Evolutionary conservation across 2,329 filamentous ascomycete species (phyloP).

Genomic region (Ascochyta viciae-villosae): DNA sequence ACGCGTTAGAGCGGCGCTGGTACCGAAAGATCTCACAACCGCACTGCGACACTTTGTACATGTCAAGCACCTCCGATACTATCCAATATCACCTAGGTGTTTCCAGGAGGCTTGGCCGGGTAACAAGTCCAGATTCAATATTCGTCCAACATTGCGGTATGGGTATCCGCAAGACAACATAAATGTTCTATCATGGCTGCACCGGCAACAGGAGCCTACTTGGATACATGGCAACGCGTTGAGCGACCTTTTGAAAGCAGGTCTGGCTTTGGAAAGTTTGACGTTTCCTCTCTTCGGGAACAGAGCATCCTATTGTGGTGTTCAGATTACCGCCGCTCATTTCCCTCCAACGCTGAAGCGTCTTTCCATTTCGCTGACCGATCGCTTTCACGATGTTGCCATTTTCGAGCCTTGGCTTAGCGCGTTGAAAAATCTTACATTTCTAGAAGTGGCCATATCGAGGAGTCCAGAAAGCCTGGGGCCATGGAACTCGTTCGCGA

Average conservation of each 20-base stretch:
- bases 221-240: neutral
- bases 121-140: neutral
- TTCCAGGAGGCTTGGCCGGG: neutral
- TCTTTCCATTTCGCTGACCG: slow-evolving; percentile 1
- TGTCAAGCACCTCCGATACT: slow-evolving; percentile 3
- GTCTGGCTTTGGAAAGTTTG: neutral
- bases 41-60: neutral
- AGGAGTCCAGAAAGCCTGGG: neutral
- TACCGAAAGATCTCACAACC: neutral
- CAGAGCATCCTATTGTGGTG: slow-evolving; percentile 4
- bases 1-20: neutral
- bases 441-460: slow-evolving; percentile 1
- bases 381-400: neutral
- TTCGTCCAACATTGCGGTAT: neutral
- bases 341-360: slow-evolving; percentile 5
- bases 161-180: neutral
- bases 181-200: neutral
- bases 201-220: neutral
- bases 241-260: neutral
- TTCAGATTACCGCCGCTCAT: neutral
- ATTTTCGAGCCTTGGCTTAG: slow-evolving; percentile 5
- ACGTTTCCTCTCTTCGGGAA: slow-evolving; percentile 1
- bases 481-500: neutral
- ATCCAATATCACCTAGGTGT: neutral
- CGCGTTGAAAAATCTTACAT: neutral